These are phyloP conservation scores for Magnaporthiopsis rhizophila DNA, from an alignment of 2,329 filamentous ascomycete species.

Conservation along the genomic window DNA sequence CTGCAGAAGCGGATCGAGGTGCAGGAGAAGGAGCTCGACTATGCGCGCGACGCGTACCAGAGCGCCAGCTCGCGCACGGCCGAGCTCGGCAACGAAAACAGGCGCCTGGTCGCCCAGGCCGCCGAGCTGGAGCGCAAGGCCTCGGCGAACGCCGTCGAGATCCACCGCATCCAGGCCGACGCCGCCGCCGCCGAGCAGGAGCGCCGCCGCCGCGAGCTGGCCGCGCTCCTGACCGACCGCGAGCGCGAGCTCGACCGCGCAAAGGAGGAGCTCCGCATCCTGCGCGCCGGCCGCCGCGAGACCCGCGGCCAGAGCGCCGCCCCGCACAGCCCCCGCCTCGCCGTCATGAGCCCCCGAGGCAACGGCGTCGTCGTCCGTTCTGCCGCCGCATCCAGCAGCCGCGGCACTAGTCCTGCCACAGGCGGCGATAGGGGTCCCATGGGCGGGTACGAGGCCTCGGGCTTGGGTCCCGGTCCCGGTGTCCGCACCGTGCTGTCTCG, in stretches of 20 bases:
- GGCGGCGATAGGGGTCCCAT: too few species aligned
- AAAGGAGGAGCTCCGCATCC: slow-evolving; percentile 38
- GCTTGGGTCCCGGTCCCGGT: not conserved
- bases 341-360: slow-evolving; percentile 42
- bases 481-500: not conserved
- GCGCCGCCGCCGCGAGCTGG: slow-evolving; percentile 28
- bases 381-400: slow-evolving; percentile 15
- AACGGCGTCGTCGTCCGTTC: slow-evolving; percentile 12
- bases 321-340: slow-evolving; percentile 47
- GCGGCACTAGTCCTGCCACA: slow-evolving; percentile 8
- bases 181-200: slow-evolving; percentile 30
- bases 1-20: slow-evolving; percentile 29
- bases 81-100: slow-evolving; percentile 37
- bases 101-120: slow-evolving; percentile 32
- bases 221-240: slow-evolving; percentile 36
- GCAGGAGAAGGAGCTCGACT: slow-evolving; percentile 43
- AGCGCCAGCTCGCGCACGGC: slow-evolving; percentile 41
- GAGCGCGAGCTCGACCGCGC: slow-evolving; percentile 40
- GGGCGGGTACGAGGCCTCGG: not conserved
- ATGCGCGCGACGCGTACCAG: slow-evolving; percentile 51
- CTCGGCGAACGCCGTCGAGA: slow-evolving; percentile 34
- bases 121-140: slow-evolving; percentile 33
- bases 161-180: slow-evolving; percentile 31
- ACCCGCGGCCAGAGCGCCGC: slow-evolving; percentile 50
- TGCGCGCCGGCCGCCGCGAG: slow-evolving; percentile 44